phyloP scores from a whole-genome alignment of 2,329 filamentous ascomycete genomes.

The Colletotrichum theobromicola region DNA sequence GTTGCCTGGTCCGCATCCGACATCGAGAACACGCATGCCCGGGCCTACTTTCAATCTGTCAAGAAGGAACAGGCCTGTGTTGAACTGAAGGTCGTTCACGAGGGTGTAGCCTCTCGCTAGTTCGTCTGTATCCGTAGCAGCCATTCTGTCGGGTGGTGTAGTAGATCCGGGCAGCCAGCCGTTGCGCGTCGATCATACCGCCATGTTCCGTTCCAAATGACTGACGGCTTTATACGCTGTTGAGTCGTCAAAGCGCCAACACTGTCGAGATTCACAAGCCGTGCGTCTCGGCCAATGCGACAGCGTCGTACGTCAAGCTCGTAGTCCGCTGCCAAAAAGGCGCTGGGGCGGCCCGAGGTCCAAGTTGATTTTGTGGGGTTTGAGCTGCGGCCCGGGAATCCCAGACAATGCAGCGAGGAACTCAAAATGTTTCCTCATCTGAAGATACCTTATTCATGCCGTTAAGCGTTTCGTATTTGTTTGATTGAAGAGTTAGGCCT shows the following conservation, averaged over 20 bases:
- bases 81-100: background rate
- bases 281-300: background rate
- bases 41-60: background rate
- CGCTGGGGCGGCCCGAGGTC: background rate
- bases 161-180: background rate
- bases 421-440: background rate
- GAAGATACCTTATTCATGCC: background rate
- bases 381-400: background rate
- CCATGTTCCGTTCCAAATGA: background rate
- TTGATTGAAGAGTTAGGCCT: background rate
- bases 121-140: background rate
- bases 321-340: background rate
- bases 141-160: background rate
- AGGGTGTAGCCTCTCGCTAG: slow-evolving; percentile 1
- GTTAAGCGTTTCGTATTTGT: background rate
- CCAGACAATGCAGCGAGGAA: background rate
- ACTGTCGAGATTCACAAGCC: background rate
- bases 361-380: background rate
- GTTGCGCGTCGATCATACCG: background rate
- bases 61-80: background rate
- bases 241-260: background rate
- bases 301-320: background rate
- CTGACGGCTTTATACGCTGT: background rate
- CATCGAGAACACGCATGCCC: slow-evolving; percentile 9
- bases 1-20: slow-evolving; percentile 4